Evolutionary conservation across 108 stramenopile species (phyloP).

Genomic region (Nannochloropsis oceanica): DNA sequence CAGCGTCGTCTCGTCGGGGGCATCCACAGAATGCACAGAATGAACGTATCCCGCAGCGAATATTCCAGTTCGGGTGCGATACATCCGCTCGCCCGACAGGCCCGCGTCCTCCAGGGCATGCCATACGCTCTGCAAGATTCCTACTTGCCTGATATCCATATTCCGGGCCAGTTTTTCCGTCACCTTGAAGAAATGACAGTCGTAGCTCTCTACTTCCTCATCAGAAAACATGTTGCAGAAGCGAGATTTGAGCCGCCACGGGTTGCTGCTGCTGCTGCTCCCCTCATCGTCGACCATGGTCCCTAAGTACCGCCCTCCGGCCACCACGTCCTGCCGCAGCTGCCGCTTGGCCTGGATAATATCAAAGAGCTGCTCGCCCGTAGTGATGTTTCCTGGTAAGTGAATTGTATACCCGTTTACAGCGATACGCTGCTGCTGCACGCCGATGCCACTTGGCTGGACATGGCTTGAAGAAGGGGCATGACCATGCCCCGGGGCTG

Average conservation of each 20-base stretch:
- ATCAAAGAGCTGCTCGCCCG: not conserved
- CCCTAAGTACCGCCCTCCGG: not conserved
- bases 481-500: too few species aligned
- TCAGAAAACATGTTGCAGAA: not conserved
- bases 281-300: not conserved
- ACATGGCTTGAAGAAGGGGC: too few species aligned
- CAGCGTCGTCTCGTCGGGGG: not conserved
- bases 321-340: not conserved
- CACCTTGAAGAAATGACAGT: not conserved
- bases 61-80: not conserved
- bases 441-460: too few species aligned
- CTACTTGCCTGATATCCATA: not conserved
- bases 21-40: not conserved
- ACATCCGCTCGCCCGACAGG: not conserved
- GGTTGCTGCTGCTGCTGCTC: not conserved
- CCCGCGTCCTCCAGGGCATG: not conserved
- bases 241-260: not conserved
- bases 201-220: not conserved
- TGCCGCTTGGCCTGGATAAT: not conserved
- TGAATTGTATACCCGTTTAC: not conserved
- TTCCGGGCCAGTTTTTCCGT: not conserved
- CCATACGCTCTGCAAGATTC: not conserved
- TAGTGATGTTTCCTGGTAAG: not conserved
- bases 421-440: not conserved
- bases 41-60: not conserved